These are phyloP conservation scores for Lyophyllum shimeji DNA, from an alignment of 768 basidiomycete genomes.

Conservation along the genomic window DNA sequence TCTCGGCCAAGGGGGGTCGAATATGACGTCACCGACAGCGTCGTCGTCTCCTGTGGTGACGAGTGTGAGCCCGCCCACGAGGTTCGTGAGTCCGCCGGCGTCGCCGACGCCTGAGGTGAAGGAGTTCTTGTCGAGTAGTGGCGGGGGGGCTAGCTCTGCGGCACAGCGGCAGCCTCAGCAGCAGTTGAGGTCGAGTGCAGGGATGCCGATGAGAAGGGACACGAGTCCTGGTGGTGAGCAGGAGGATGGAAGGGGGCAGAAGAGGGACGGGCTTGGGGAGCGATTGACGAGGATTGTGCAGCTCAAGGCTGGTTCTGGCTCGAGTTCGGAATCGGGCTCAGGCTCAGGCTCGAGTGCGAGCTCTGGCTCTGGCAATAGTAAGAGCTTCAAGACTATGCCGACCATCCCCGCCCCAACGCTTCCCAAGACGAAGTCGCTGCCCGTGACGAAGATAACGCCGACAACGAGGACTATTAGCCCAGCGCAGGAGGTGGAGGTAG, in stretches of 20 bases:
- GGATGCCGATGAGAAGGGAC: not conserved
- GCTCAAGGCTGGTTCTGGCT: conserved; percentile 12
- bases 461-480: conserved; percentile 24
- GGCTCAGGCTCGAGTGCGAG: not conserved
- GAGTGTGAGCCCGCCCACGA: conserved; percentile 28
- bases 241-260: not conserved
- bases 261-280: conserved; percentile 39
- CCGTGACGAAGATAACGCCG: no score
- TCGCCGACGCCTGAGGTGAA: conserved; percentile 27
- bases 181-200: not conserved
- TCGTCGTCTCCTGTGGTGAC: conserved; percentile 3
- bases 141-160: conserved; percentile 12
- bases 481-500: conserved; percentile 28
- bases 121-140: not conserved
- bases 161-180: no score
- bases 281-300: conserved; percentile 40
- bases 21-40: conserved; percentile 25
- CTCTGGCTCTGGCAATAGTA: not conserved
- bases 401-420: not conserved
- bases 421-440: not conserved
- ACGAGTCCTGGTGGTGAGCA: conserved; percentile 1
- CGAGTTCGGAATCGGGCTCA: not conserved
- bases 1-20: not conserved
- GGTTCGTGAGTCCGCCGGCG: conserved; percentile 35
- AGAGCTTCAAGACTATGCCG: not conserved